Percentiles rank a stretch among this genome's conserved stretches.
phyloP scores from a whole-genome alignment of 2,329 filamentous ascomycete species.

The Fusarium liriodendri region DNA sequence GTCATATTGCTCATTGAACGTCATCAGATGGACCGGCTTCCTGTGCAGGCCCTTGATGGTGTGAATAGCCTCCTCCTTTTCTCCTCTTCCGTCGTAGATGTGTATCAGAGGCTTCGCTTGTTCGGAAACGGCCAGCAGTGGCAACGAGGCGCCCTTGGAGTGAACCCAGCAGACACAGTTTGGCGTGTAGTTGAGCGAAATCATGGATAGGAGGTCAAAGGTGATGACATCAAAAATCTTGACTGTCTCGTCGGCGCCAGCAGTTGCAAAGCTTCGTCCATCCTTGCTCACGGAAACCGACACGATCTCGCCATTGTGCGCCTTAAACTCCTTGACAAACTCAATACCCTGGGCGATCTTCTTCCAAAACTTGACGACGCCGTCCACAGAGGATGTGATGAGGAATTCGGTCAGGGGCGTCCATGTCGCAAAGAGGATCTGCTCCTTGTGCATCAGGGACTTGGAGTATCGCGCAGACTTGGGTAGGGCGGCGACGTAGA shows the following conservation, averaged over 20 bases:
- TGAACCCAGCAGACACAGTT: slow-evolving; percentile 94
- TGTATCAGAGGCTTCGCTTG: slow-evolving; percentile 77
- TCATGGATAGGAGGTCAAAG: slow-evolving; percentile 86
- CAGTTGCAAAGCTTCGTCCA: slow-evolving; percentile 92
- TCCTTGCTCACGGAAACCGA: slow-evolving; percentile 89
- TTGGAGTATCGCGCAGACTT: slow-evolving; percentile 86
- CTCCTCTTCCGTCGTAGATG: slow-evolving; percentile 91
- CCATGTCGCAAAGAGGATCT: slow-evolving; percentile 86
- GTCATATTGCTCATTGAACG: slow-evolving; percentile 88
- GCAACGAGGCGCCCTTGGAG: slow-evolving; percentile 85
- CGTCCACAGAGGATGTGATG: slow-evolving; percentile 92
- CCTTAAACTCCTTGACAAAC: slow-evolving; percentile 97
- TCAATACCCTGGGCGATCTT: slow-evolving; percentile 91
- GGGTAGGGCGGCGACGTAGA: slow-evolving; percentile 92
- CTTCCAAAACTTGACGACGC: slow-evolving; percentile 99
- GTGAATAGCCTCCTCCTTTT: slow-evolving; percentile 80
- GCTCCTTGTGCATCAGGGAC: slow-evolving; percentile 98
- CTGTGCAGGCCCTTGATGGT: slow-evolving; percentile 84
- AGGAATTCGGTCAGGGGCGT: slow-evolving; percentile 94
- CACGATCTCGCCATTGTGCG: slow-evolving; percentile 86
- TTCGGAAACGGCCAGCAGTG: slow-evolving; percentile 85
- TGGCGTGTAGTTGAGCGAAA: slow-evolving; percentile 80
- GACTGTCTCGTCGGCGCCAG: slow-evolving; percentile 80
- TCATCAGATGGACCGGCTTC: slow-evolving; percentile 83
- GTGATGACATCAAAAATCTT: slow-evolving; percentile 88